Base-by-base conservation (phyloP, 306 rosid species). In the Casuarina glauca region DNA sequence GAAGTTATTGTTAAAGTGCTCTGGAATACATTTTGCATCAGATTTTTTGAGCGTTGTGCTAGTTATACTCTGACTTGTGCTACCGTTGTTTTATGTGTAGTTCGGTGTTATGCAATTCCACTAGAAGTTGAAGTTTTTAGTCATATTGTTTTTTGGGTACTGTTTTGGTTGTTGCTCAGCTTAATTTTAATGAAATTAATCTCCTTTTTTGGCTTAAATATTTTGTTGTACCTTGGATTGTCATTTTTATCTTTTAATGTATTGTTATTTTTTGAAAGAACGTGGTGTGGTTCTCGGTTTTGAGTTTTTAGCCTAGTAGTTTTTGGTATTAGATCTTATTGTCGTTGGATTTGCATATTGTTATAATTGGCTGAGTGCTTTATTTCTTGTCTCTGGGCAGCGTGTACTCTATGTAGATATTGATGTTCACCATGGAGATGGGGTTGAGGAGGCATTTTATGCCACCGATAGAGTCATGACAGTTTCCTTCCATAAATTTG, bases 381-480 rank as follows among this genome's bases (percentile, higher is more conserved):
- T 3, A 38, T 39, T 63, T 38, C 3, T 63, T 86, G 70, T 73
- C 61, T 17, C 73, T 64, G 69, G 57, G 38, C 89, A 93, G 98
- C 98, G 98, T 60, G 97, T 93, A 58, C 84, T 93, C 66, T 93
- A 92, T 69, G 85, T 90, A 53, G 97, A 92, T 73, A 90, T 92
- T 74, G 97, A 92, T 76, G 97, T 92, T 43, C 97, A 93, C 83
- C 98, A 93, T 16, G 98, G 98, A 43, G 98, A 93, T 78, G 98
- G 98, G n/a, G 98, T 93, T 58, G 98, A 93, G 85, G 97, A 93
- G 85, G 98, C 98, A n/a, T 93, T 93, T 80, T 93, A 93, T 83
- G 88, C 96, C 69, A 93, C 98, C 16, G 97, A 93, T 64, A 88
- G 98, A 81, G 98, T 93, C 78, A 91, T 93, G 98, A 91, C 98